A percentile compares a stretch with the other conserved stretches of the same genome.
These are phyloP conservation scores for Leccinum disarticulatum DNA, from an alignment of 768 basidiomycete species.

Conservation along the genomic window DNA sequence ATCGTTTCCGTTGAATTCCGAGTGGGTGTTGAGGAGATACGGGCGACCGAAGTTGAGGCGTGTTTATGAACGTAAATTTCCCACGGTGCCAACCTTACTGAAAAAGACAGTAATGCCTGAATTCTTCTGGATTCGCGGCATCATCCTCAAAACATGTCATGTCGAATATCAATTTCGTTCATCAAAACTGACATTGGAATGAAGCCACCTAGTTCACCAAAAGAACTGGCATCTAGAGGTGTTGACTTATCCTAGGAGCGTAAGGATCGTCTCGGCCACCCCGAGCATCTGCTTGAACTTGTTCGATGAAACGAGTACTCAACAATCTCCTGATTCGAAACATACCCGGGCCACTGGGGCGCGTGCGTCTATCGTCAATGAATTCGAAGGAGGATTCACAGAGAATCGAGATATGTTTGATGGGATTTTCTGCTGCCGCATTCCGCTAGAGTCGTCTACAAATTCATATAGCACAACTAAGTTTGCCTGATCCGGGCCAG, in stretches of 20 bases:
- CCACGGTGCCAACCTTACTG: no score
- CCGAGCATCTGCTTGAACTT: slow-evolving; percentile 57
- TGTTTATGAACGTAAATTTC: no score
- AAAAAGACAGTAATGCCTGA: slow-evolving; percentile 49
- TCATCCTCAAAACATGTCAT: not conserved
- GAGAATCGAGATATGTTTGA: slow-evolving; percentile 37
- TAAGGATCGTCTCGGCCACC: slow-evolving; percentile 24
- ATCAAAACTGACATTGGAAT: slow-evolving; percentile 55
- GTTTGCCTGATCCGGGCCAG: no score
- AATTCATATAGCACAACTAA: no score
- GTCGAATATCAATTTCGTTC: slow-evolving; percentile 31
- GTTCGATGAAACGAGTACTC: slow-evolving; percentile 44
- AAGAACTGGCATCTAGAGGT: slow-evolving; percentile 56
- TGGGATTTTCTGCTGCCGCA: slow-evolving; percentile 46
- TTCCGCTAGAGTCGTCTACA: no score
- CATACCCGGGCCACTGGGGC: slow-evolving; percentile 23
- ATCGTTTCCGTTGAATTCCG: no score
- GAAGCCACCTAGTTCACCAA: slow-evolving; percentile 57
- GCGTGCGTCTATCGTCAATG: slow-evolving; percentile 18
- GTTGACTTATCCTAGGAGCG: slow-evolving; percentile 52
- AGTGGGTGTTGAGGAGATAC: no score
- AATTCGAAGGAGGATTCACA: not conserved
- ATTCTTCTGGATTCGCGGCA: slow-evolving; percentile 33
- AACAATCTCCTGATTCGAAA: slow-evolving; percentile 77
- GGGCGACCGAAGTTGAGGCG: no score